Evolutionary conservation across 1,139 yeast genomes (phyloP), one percentile per base, ranked within the genome.

Genomic region (Sugiyamaella castrensis): DNA sequence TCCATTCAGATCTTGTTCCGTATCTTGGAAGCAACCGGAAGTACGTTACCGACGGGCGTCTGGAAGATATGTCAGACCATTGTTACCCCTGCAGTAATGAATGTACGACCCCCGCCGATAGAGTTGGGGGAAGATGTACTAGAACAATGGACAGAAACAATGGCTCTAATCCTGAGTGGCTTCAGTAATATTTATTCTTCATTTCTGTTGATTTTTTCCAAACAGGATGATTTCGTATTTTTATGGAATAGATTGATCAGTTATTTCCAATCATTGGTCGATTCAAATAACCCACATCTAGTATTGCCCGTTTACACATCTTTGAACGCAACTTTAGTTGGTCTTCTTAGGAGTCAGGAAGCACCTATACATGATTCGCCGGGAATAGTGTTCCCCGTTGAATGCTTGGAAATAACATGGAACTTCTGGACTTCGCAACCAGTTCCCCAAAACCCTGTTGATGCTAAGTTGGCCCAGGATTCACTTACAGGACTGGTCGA

Each of bases 1-100:
- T 82, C 96, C 0, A 78, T 88, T 28, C 95, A 88, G 62, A 91
- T 96, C 0, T 81, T 89, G 57, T 87, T 87, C 67, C 81, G 91
- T 57, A 84, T 91, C 37, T 75, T 89, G 52, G 95, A 88, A 48
- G 81, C 91, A 1, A 92, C 87, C 65, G 88, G 92, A 0, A 62
- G 69, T 10, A 70, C 72, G 32, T 70, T 84, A 35, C 75, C 80
- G 1, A 52, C 55, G 1, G 57, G 56, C 10, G 69, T 66, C 1
- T 71, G 75, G 75, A 57, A 59, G 29, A 61, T 70, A 1, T 67
- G 71, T 32, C 65, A 66, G 37, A 53, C 56, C 19, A 60, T 71
- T 24, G 70, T 70, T 2, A 52, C 70, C n/a, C 67, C 68, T n/a
- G 57, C 59, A 1, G 58, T 70, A 24, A 60, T 70, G 65, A 52